Evolutionary conservation across 2,329 filamentous ascomycete genomes (phyloP), one percentile per base, ranked within the genome.

Genomic region (Hysterium pulicare): DNA sequence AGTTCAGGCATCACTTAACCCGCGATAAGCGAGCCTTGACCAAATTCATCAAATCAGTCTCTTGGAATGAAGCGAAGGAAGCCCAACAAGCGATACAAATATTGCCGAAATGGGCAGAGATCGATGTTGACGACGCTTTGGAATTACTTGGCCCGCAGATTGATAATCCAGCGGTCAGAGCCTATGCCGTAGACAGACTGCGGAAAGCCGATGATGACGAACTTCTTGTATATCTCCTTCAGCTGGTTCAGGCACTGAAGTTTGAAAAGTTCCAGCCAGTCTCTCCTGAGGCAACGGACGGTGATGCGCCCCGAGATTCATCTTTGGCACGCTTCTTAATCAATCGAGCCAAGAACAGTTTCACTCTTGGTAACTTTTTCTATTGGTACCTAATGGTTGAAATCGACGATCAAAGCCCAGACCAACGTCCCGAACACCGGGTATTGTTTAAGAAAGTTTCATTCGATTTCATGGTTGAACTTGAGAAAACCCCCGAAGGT

Each of bases 381-480:
- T 88, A 96, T 65, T 98, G 93, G 93, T 98, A 97, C 66, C 76
- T 98, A 2, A 96, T 96, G 83, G 93, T 98, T 1, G 94, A 98
- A 69, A 94, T 90, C 54, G 89, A 94, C 54, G 91, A 96, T 62
- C 68, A 71, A 30, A 90, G 86, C 51, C 81, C 82, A 3, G 85
- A 89, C 33, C 87, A 90, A 54, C 78, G 82, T 17, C 75, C 81
- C 4, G 82, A 84, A 43, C 86, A 91, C 59, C 85, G 87, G 34
- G 87, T 87, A 48, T 82, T 97, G 15, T 98, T 95, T 66, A 85
- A 87, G 21, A 90, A 91, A 55, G 87, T 98, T 7, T 90, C 93
- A 45, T 98, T 90, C 58, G 89, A 97, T 59, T 98, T 97, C 66
- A 95, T 97, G 90, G 75, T 81, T 5, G 87, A 93, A 64, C 74